Evolutionary conservation across 345 rosid species (phyloP), one percentile per base, ranked within the genome.

Genomic region (Physaria fendleri): DNA sequence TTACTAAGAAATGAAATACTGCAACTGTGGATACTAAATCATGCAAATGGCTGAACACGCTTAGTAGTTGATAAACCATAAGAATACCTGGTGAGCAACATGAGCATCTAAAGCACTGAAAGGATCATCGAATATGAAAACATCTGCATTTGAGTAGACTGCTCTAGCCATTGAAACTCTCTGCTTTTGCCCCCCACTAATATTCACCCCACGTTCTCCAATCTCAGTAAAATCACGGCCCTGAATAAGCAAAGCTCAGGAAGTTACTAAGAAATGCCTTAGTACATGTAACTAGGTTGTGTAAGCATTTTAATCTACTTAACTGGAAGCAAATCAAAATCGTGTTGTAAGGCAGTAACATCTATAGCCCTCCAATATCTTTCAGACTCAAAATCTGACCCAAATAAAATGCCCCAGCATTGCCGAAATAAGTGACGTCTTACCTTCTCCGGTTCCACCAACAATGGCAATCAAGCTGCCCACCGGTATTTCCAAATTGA

Each of bases 121-220:
- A 55, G 99, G 99, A 54, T 93, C 99, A 78, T 93, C 99, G 60
- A 93, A 89, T 72, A 93, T 81, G 64, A 85, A 93, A 3, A 93
- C 84, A 58, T 93, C 99, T 6, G 97, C 80, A 66, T 85, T 75
- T 44, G 99, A 80, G 77, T 93, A 93, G 55, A 93, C 82, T 65
- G 99, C 99, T 66, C 99, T 82, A 33, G 99, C 99, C 94, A 93
- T 83, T 38, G 99, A 89, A 69, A 93, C 85, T 77, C 99, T 89
- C 75, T 89, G 99, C 78, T 93, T 93, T 52, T 93, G 99, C 69
- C 99, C 99, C 55, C 99, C 99, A 68, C 99, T 93, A 23, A 93
- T 84, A 75, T 93, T 93, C 44, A 93, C 99, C 60, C 99, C 99
- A 71, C 99, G 87, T 74, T 93, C 99, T 60, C 97, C 99, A 68